Conservation (phyloP, 2,329 filamentous ascomycete species). For the Fusarium sp. region DNA sequence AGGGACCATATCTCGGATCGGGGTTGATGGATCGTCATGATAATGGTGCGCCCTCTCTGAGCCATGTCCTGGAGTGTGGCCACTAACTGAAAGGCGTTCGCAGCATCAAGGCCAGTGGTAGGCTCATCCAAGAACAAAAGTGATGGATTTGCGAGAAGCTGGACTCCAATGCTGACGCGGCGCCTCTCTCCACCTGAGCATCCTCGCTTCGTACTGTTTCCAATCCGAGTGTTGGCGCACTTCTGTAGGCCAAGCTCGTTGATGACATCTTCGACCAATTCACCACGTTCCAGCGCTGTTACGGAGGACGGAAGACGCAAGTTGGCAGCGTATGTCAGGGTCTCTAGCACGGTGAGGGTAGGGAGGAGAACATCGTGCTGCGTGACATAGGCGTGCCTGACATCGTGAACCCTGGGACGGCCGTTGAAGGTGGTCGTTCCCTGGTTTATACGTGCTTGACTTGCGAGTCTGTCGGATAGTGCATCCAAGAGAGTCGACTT, state of each 20-base stretch:
- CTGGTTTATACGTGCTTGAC: neutral
- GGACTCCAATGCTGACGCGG: constrained; percentile 80
- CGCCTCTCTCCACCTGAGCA: constrained; percentile 85
- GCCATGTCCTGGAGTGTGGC: constrained; percentile 76
- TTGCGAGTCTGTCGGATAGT: neutral
- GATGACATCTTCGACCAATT: constrained; percentile 81
- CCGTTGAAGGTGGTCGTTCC: constrained; percentile 69
- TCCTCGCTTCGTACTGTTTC: constrained; percentile 76
- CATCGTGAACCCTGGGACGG: constrained; percentile 60
- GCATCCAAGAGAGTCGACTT: neutral
- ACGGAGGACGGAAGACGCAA: constrained; percentile 75
- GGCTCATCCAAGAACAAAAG: constrained; percentile 84
- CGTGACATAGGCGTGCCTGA: constrained; percentile 78
- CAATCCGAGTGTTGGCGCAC: constrained; percentile 80
- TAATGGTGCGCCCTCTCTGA: constrained; percentile 75
- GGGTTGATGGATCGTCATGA: constrained; percentile 82
- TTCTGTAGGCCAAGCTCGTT: constrained; percentile 81
- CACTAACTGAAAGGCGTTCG: constrained; percentile 80
- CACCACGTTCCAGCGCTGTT: constrained; percentile 67
- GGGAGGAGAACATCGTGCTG: constrained; percentile 81
- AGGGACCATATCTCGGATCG: constrained; percentile 85
- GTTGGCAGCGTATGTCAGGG: constrained; percentile 78
- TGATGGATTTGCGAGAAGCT: constrained; percentile 81
- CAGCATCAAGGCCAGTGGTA: constrained; percentile 82
- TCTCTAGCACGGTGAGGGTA: constrained; percentile 80